These are phyloP conservation scores for Monosporascus sp. DNA, from an alignment of 2,329 filamentous ascomycete genomes.

Conservation along the genomic window DNA sequence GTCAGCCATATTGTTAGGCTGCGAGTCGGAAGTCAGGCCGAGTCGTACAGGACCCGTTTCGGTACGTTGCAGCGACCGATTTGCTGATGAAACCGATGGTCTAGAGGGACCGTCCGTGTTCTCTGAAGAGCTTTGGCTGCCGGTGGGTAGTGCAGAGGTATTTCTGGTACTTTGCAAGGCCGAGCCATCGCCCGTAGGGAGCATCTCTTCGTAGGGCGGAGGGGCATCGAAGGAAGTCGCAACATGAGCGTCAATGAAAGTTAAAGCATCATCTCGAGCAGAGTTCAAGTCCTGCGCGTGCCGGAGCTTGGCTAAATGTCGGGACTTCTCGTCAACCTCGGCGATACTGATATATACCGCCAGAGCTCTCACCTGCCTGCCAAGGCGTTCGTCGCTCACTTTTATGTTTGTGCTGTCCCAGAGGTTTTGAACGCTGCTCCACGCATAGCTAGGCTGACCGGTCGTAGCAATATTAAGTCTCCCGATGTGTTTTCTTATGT, in stretches of 20 bases:
- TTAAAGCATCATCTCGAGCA: constrained; percentile 3
- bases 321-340: background rate
- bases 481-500: constrained; percentile 1
- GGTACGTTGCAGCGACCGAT: background rate
- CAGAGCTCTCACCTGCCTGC: constrained; percentile 3
- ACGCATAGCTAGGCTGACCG: background rate
- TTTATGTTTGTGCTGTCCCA: constrained; percentile 1
- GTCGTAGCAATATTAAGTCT: background rate
- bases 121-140: background rate
- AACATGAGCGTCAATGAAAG: background rate
- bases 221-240: background rate
- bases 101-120: background rate
- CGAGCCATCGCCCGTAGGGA: background rate
- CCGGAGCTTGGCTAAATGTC: background rate
- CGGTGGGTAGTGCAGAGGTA: background rate
- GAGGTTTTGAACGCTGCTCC: constrained; percentile 1
- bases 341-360: constrained; percentile 2
- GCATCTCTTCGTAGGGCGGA: background rate
- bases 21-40: background rate
- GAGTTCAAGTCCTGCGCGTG: background rate
- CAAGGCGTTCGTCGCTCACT: constrained; percentile 1
- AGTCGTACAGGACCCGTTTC: too few relatives aligned
- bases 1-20: background rate
- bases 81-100: background rate
- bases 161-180: background rate